Base-by-base conservation (phyloP, 352 stramenopile genomes). In the Pythium phragmiticola region DNA sequence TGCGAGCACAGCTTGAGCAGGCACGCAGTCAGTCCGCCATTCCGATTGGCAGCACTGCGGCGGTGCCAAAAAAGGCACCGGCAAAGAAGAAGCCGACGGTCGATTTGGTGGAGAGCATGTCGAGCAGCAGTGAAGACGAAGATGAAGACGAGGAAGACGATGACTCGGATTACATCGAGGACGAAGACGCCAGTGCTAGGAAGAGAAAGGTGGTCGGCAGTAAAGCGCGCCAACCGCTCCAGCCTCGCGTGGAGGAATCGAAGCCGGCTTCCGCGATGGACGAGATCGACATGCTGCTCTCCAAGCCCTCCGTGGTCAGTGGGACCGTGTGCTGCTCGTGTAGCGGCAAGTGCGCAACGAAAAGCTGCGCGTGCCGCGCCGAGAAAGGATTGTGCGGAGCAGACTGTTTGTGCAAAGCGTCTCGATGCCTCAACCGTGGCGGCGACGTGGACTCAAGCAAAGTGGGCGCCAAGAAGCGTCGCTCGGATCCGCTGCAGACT, bases 341-440 rank as follows among this genome's bases (percentile, higher is more conserved):
- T 57, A 77, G 79, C 21, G 78, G 81, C n/a, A 94, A 90, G 60
- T 92, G 83, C 42, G 82, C 76, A 17, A 92, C 80, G 14, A 89
- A 87, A 45, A 76, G 65, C 13, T 94, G 85, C 52, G 78, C 70
- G 4, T 92, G 83, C 58, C 80, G 83, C 42, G 76, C 78, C 0
- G 69, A 76, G 30, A 76, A 70, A 43, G 67, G 69, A 30, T 46
- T 56, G 5, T 92, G 83, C 52, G 70, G 76, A 14, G 54, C 47
- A 19, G 64, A 76, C 26, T 94, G 83, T 57, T 80, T 60, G 28
- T 92, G 83, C 70, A 81, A 82, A 36, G 71, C 66, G 34, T 49
- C 54, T 1, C 87, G 85, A 57, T 92, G 84, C 62, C 75, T 64
- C 46, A 93, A 93, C 55, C 77, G 69, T 49, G 66, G 65, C 43